Conservation (phyloP, 2,329 filamentous ascomycete species). For the Clonostachys solani region DNA sequence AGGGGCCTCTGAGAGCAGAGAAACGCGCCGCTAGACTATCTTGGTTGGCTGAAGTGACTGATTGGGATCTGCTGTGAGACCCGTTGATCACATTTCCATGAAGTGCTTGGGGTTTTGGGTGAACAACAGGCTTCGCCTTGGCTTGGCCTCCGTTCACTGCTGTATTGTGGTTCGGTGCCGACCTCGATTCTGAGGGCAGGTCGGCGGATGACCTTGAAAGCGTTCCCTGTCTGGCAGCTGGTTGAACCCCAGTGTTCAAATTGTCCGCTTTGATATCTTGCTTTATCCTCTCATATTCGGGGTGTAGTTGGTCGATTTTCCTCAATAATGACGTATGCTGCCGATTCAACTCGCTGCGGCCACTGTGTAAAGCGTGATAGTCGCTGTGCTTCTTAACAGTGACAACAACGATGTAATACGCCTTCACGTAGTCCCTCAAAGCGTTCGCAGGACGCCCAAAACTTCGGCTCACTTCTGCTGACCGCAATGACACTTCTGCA, state of each 20-base stretch:
- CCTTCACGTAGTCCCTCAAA: slow-evolving; percentile 79
- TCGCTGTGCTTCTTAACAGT: slow-evolving; percentile 73
- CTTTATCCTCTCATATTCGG: slow-evolving; percentile 54
- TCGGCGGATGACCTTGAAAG: neutral
- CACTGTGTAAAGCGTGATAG: slow-evolving; percentile 59
- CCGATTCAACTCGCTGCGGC: slow-evolving; percentile 41
- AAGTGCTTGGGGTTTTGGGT: slow-evolving; percentile 64
- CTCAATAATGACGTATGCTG: slow-evolving; percentile 45
- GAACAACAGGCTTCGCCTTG: slow-evolving; percentile 42
- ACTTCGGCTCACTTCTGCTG: slow-evolving; percentile 58
- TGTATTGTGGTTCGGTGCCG: neutral
- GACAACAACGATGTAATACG: slow-evolving; percentile 74
- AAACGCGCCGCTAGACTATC: slow-evolving; percentile 45
- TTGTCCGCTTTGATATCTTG: slow-evolving; percentile 60
- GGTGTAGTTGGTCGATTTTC: slow-evolving; percentile 41
- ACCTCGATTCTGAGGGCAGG: neutral
- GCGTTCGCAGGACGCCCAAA: slow-evolving; percentile 69
- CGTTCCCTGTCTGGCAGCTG: slow-evolving; percentile 14
- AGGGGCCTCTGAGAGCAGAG: slow-evolving; percentile 45
- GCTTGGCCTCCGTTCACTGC: slow-evolving; percentile 4
- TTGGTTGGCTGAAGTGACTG: slow-evolving; percentile 19
- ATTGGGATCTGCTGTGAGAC: slow-evolving; percentile 17
- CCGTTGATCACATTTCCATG: slow-evolving; percentile 51
- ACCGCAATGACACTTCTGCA: slow-evolving; percentile 48
- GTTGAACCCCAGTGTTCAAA: slow-evolving; percentile 52